Evolutionary conservation across 2,329 filamentous ascomycete genomes (phyloP).

Genomic region (Pseudogymnoascus pannorum): DNA sequence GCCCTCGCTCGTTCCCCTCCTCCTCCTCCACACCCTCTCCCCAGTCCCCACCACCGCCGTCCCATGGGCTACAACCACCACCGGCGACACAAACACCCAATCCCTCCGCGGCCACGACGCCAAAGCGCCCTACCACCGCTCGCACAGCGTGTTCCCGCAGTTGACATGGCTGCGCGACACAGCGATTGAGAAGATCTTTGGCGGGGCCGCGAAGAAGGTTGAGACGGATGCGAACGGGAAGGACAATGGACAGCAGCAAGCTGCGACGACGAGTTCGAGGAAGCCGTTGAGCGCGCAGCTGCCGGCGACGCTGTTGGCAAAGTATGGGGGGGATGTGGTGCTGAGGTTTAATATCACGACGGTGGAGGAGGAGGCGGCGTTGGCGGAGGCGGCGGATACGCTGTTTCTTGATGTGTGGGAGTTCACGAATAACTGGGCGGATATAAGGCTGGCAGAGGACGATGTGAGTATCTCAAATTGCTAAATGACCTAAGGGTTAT

Average conservation of each 20-base stretch:
- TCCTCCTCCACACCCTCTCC: not conserved
- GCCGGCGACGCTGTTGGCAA: constrained; percentile 30
- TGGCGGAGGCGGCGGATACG: constrained; percentile 65
- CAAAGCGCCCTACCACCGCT: constrained; percentile 12
- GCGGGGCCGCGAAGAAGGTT: constrained; percentile 28
- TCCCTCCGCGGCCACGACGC: constrained; percentile 13
- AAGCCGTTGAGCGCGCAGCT: constrained; percentile 27
- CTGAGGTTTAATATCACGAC: constrained; percentile 76
- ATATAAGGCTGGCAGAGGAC: constrained; percentile 71
- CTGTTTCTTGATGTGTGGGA: constrained; percentile 90
- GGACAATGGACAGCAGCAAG: constrained; percentile 21
- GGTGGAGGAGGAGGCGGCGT: constrained; percentile 57
- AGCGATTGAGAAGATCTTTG: constrained; percentile 44
- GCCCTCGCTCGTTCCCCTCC: not conserved
- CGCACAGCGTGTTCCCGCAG: constrained; percentile 36
- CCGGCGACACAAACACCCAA: constrained; percentile 9
- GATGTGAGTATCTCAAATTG: constrained; percentile 48
- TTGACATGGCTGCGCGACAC: constrained; percentile 45
- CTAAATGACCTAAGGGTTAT: too few relatives aligned
- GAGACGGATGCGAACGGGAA: constrained; percentile 14
- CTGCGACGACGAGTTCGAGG: constrained; percentile 5
- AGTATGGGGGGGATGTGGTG: constrained; percentile 77
- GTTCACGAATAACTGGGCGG: constrained; percentile 71
- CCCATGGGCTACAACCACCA: constrained; percentile 18
- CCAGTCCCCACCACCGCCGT: constrained; percentile 15